Percentiles rank a stretch among this genome's conserved stretches.
Conservation (phyloP, 2,329 filamentous ascomycete species). For the Neonectria coccinea region DNA sequence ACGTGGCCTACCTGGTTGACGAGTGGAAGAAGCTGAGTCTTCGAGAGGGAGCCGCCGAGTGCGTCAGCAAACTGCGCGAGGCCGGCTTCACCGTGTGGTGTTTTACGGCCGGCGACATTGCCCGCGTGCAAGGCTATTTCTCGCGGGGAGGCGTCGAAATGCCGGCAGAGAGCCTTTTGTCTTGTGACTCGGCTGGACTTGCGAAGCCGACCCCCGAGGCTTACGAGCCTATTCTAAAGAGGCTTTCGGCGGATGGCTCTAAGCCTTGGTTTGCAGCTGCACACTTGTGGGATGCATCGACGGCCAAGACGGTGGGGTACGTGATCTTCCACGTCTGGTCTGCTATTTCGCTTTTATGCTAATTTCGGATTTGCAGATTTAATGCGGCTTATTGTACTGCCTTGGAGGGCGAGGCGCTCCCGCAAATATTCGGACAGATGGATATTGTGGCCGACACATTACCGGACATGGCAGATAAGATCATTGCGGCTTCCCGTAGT, state of each 20-base stretch:
- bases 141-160: conserved; percentile 32
- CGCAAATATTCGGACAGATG: conserved; percentile 39
- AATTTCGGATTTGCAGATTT: conserved; percentile 19
- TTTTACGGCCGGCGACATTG: conserved; percentile 33
- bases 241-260: conserved; percentile 26
- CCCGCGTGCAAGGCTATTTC: conserved; percentile 34
- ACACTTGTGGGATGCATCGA: conserved; percentile 38
- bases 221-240: conserved; percentile 33
- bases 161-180: conserved; percentile 33
- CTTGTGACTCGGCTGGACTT: conserved; percentile 34
- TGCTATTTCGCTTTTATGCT: neutral
- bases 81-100: conserved; percentile 35
- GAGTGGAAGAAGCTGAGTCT: conserved; percentile 21
- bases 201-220: conserved; percentile 39
- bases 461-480: conserved; percentile 35
- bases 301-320: conserved; percentile 36
- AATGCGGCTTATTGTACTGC: conserved; percentile 36
- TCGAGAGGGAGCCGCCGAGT: conserved; percentile 29
- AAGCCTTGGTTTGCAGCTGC: conserved; percentile 40
- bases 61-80: conserved; percentile 31
- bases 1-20: conserved; percentile 12
- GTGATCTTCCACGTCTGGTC: neutral
- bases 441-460: conserved; percentile 36
- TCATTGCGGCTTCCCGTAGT: conserved; percentile 30
- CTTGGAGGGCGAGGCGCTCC: conserved; percentile 34